phyloP scores from a whole-genome alignment of 768 basidiomycete genomes.

The Termitomyces titanicus region DNA sequence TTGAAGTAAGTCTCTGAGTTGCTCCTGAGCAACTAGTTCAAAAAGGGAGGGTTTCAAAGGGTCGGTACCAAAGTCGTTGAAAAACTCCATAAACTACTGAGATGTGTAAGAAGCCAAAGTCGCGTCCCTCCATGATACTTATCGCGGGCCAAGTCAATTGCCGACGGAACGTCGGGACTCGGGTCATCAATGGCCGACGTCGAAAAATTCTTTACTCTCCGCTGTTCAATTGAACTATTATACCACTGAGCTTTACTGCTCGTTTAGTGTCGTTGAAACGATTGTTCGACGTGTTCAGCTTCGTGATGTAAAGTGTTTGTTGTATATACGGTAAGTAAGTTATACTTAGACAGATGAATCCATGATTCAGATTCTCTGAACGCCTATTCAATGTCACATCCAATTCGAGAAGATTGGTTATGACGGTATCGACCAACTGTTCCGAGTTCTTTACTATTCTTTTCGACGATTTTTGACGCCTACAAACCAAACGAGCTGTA shows the following conservation, averaged over 20 bases:
- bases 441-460: no score
- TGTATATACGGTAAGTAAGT: no score
- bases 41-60: conserved; percentile 80
- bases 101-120: neutral
- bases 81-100: conserved; percentile 65
- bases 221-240: neutral
- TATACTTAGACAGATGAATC: no score
- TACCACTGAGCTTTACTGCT: neutral
- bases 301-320: neutral
- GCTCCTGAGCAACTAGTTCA: conserved; percentile 91
- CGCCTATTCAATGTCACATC: neutral
- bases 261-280: neutral
- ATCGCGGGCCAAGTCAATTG: neutral
- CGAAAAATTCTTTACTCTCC: no score
- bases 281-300: neutral
- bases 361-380: no score
- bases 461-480: no score
- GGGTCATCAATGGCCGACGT: conserved; percentile 1
- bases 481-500: neutral
- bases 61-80: conserved; percentile 71
- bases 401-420: no score
- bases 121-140: conserved; percentile 8
- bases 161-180: conserved; percentile 11
- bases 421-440: no score
- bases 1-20: conserved; percentile 86